Percentiles rank a stretch among this genome's conserved stretches.
These are phyloP conservation scores for Xylaria acuta DNA, from an alignment of 495 filamentous ascomycete genomes.

Conservation along the genomic window DNA sequence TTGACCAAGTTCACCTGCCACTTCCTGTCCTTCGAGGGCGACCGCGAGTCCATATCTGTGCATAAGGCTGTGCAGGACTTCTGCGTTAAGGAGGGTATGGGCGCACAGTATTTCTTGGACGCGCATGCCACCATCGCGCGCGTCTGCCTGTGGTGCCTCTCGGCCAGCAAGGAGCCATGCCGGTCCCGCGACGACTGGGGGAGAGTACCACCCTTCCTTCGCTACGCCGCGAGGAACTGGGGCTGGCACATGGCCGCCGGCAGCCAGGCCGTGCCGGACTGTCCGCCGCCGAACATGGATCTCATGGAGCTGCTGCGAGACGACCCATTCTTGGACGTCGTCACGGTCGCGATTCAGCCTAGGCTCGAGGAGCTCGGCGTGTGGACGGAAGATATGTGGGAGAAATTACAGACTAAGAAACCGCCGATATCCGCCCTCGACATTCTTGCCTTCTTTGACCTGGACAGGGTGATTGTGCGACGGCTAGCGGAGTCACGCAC, in stretches of 20 bases:
- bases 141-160: conserved; percentile 3
- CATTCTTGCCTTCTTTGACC: background rate
- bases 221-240: background rate
- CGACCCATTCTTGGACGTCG: background rate
- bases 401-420: background rate
- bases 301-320: background rate
- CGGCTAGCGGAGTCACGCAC: background rate
- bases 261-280: background rate
- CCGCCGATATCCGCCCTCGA: background rate
- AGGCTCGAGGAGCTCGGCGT: background rate
- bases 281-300: background rate
- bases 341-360: background rate
- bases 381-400: conserved; percentile 1
- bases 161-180: background rate
- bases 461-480: background rate
- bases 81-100: background rate
- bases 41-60: background rate
- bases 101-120: background rate
- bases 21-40: background rate
- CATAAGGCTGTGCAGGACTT: conserved; percentile 1
- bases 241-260: conserved; percentile 3
- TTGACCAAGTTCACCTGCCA: background rate
- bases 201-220: background rate
- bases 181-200: background rate
- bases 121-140: background rate